Evolutionary conservation across 306 rosid genomes (phyloP), one percentile per base, ranked within the genome.

Genomic region (Echinosophora koreensis): DNA sequence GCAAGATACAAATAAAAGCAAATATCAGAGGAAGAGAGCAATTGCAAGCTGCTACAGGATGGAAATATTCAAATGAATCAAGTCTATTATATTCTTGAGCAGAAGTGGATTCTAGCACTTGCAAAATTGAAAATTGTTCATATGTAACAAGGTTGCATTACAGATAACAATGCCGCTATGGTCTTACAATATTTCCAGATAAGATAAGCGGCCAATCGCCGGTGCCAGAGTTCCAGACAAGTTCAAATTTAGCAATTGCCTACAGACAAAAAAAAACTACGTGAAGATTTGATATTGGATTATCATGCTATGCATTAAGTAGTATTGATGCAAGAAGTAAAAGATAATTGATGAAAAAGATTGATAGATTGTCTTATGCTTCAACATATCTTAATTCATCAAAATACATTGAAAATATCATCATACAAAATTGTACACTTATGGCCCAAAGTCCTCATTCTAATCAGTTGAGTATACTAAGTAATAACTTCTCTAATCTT

Each of bases 221-320:
- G 98, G 89, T 27, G 91, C 89, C 65, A 96, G 77, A 44, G 4
- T 80, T 86, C 99, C 99, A 5, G 82, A 78, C 37, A 96, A 77
- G 46, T 87, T 88, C 98, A 89, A 57, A 22, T 5, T 78, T 37
- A 82, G 49, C 4, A 96, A 86, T 91, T 77, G 94, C 97, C 99
- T 96, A 82, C 81, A 88, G n/a, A 71, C 80, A 74, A 22, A 30
- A 34, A 47, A 32, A 44, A 17, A 54, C 38, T 63, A 11, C 42
- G 46, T 51, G 49, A 69, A 17, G 22, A 49, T 28, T 66, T 54
- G 54, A 81, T 72, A 61, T 69, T 62, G 27, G 55, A 75, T 68
- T 60, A 39, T 81, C 42, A 41, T 5, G 77, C 8, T 28, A 63
- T 66, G 65, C 81, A 50, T 78, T 46, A 37, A 51, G 7, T 77